Conservation (phyloP, 177 flowering plant species). For the Vitis hybrid region DNA sequence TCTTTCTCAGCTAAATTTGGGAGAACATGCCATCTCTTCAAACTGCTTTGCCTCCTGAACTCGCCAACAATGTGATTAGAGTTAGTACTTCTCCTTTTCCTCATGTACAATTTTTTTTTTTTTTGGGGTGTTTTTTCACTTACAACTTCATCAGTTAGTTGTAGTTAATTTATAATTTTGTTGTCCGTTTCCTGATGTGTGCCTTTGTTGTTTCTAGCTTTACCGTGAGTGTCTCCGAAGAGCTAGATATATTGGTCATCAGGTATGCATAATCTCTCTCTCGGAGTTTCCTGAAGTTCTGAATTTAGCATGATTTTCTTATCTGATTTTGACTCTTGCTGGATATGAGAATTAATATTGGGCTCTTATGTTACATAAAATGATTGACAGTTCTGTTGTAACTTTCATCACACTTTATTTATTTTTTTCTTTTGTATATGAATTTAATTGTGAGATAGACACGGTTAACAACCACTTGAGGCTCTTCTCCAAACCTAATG, state of each 20-base stretch:
- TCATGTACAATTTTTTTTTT: not conserved
- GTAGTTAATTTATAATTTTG: not conserved
- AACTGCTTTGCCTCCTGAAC: slow-evolving; percentile 85
- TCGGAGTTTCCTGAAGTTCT: not conserved
- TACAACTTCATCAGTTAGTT: not conserved
- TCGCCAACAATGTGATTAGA: slow-evolving; percentile 77
- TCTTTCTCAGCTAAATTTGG: too few species aligned
- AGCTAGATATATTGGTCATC: slow-evolving; percentile 72
- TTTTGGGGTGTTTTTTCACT: not conserved
- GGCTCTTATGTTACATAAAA: too few species aligned
- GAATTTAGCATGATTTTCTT: not conserved
- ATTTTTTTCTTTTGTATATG: too few species aligned
- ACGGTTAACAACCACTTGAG: too few species aligned
- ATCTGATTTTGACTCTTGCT: not conserved
- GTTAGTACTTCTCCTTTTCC: slow-evolving; percentile 33
- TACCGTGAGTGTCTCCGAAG: slow-evolving; percentile 93
- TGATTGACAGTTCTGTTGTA: too few species aligned
- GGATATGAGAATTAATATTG: too few species aligned
- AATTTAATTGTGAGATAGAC: too few species aligned
- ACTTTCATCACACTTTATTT: too few species aligned
- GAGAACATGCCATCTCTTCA: slow-evolving; percentile 79
- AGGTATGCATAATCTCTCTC: slow-evolving; percentile 36
- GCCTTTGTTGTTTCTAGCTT: slow-evolving; percentile 38
- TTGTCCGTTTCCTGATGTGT: not conserved
- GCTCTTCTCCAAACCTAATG: too few species aligned